phyloP scores from a whole-genome alignment of 2,329 filamentous ascomycete genomes.

The Helicocarpus griseus region DNA sequence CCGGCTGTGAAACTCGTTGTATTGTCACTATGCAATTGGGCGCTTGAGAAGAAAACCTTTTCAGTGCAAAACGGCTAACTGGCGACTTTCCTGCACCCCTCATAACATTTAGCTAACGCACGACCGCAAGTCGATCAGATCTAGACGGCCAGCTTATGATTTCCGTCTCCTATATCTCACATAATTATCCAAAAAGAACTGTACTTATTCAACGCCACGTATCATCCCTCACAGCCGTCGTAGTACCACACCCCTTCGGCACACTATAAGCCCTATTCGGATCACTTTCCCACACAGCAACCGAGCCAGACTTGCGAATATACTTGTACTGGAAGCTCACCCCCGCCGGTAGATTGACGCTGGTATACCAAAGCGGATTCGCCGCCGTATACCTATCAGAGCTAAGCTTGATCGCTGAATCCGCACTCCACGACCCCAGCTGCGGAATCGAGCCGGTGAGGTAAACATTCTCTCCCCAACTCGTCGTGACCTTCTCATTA shows the following conservation, averaged over 20 bases:
- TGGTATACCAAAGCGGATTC: constrained; percentile 56
- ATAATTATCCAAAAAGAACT: too few species aligned
- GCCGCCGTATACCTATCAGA: constrained; percentile 52
- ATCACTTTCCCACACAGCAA: constrained; percentile 56
- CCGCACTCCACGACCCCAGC: constrained; percentile 54
- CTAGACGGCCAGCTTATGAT: too few species aligned
- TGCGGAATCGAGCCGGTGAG: constrained; percentile 50
- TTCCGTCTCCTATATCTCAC: too few species aligned
- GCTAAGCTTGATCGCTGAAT: constrained; percentile 46
- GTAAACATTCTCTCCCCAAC: constrained; percentile 55
- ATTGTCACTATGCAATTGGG: too few species aligned
- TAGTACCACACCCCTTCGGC: constrained; percentile 24
- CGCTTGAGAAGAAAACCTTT: too few species aligned
- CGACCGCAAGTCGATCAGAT: too few species aligned
- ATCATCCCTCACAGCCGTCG: too few species aligned
- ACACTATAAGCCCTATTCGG: constrained; percentile 34
- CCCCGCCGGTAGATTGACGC: constrained; percentile 47
- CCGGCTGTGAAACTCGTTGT: too few species aligned
- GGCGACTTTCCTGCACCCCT: too few species aligned
- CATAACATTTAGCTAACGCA: too few species aligned
- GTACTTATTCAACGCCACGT: neutral
- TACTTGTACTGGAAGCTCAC: constrained; percentile 57
- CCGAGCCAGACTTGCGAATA: constrained; percentile 48
- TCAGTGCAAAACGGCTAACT: too few species aligned
- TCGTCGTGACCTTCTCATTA: constrained; percentile 47